phyloP scores from a whole-genome alignment of 148 eudicot species.

The Rhododendron henanense region DNA sequence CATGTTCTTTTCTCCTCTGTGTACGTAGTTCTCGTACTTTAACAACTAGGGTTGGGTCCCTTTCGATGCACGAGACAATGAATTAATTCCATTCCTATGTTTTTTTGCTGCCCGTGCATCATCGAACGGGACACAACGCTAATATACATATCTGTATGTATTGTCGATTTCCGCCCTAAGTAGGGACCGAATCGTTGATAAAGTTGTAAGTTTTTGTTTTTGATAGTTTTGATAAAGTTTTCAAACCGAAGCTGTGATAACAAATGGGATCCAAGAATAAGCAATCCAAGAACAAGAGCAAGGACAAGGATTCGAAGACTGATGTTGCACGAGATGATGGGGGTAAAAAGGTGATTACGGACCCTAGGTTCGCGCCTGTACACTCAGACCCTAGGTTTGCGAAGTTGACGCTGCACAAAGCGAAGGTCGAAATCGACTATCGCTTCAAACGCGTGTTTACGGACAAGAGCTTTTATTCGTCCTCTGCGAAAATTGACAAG shows the following conservation, averaged over 20 bases:
- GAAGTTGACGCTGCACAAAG: slow-evolving; percentile 46
- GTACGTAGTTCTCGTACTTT: too few species aligned
- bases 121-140: too few species aligned
- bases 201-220: neutral
- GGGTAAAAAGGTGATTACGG: slow-evolving; percentile 33
- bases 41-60: too few species aligned
- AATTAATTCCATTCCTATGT: too few species aligned
- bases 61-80: too few species aligned
- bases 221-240: neutral
- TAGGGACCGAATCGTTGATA: neutral
- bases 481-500: slow-evolving; percentile 65
- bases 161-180: too few species aligned
- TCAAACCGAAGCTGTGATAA: neutral
- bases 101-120: too few species aligned
- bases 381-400: slow-evolving; percentile 81
- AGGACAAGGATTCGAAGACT: neutral
- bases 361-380: slow-evolving; percentile 57
- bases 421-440: slow-evolving; percentile 62
- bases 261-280: slow-evolving; percentile 53
- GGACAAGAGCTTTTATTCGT: slow-evolving; percentile 52
- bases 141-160: too few species aligned
- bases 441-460: slow-evolving; percentile 63
- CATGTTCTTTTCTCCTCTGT: too few species aligned
- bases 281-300: slow-evolving; percentile 14
- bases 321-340: slow-evolving; percentile 5